These are phyloP conservation scores for Salix caprea DNA, from an alignment of 345 rosid genomes.

Conservation along the genomic window DNA sequence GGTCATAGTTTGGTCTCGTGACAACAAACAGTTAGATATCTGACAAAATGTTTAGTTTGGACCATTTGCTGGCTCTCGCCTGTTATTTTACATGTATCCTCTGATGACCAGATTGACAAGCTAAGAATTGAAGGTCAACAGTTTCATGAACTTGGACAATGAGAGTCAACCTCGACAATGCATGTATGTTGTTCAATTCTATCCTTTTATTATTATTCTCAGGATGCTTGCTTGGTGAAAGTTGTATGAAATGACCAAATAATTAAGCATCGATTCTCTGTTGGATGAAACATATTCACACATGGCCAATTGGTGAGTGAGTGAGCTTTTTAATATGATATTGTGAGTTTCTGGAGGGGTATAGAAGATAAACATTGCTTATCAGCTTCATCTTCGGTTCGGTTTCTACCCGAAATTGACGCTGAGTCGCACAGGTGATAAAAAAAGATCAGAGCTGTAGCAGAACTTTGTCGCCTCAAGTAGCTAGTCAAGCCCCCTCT, in stretches of 20 bases:
- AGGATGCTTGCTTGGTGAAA: background rate
- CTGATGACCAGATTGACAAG: conserved; percentile 54
- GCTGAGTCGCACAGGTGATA: background rate
- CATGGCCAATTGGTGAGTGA: background rate
- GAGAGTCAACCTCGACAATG: conserved; percentile 51
- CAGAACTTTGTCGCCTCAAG: background rate
- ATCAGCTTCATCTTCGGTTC: background rate
- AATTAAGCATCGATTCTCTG: background rate
- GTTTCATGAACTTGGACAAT: conserved; percentile 42
- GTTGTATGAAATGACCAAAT: background rate
- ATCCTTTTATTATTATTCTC: background rate
- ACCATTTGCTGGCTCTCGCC: background rate
- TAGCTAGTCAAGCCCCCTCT: conserved; percentile 19
- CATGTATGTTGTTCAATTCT: too few relatives aligned
- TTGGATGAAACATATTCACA: background rate
- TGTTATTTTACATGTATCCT: conserved; percentile 10
- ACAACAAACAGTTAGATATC: background rate
- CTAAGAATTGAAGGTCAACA: conserved; percentile 50
- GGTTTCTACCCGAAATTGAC: background rate
- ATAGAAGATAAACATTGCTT: background rate
- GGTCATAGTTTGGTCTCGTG: conserved; percentile 16
- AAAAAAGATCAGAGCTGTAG: background rate
- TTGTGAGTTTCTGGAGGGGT: background rate
- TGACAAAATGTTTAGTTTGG: background rate
- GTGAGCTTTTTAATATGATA: background rate